Conservation (phyloP, 2,329 filamentous ascomycete species). For the Microcyclospora pomicola region DNA sequence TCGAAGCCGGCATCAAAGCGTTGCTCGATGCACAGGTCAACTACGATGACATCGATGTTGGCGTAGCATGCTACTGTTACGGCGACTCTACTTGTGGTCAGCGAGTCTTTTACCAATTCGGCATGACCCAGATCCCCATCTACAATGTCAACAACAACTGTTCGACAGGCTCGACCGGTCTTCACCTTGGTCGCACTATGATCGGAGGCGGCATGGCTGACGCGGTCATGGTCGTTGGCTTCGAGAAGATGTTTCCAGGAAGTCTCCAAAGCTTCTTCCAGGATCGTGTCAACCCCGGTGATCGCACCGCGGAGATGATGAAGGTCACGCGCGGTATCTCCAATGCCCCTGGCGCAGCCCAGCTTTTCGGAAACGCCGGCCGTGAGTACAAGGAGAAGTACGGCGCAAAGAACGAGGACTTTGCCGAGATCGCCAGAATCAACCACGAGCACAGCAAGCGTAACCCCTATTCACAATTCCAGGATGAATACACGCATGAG, state of each 20-base stretch:
- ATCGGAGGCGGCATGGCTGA: slow-evolving; percentile 61
- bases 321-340: slow-evolving; percentile 64
- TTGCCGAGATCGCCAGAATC: slow-evolving; percentile 83
- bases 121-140: slow-evolving; percentile 90
- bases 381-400: slow-evolving; percentile 89
- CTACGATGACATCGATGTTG: slow-evolving; percentile 93
- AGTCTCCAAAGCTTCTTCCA: slow-evolving; percentile 71
- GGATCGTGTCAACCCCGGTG: slow-evolving; percentile 68
- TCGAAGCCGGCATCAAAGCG: slow-evolving; percentile 81
- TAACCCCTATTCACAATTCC: slow-evolving; percentile 98
- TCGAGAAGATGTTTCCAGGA: slow-evolving; percentile 97
- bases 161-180: slow-evolving; percentile 77
- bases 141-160: slow-evolving; percentile 99
- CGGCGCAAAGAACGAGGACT: slow-evolving; percentile 71
- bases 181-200: slow-evolving; percentile 70
- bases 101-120: slow-evolving; percentile 97
- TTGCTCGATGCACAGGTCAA: slow-evolving; percentile 74
- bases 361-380: slow-evolving; percentile 92
- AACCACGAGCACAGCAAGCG: slow-evolving; percentile 85
- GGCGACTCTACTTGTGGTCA: slow-evolving; percentile 80
- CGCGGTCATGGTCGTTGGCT: slow-evolving; percentile 70
- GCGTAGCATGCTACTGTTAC: slow-evolving; percentile 95
- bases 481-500: slow-evolving; percentile 75
- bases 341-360: slow-evolving; percentile 72
- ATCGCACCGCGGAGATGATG: slow-evolving; percentile 65